Percentiles rank a stretch among this genome's conserved stretches.
phyloP scores from a whole-genome alignment of 768 basidiomycete genomes.

The Collybia sordida region DNA sequence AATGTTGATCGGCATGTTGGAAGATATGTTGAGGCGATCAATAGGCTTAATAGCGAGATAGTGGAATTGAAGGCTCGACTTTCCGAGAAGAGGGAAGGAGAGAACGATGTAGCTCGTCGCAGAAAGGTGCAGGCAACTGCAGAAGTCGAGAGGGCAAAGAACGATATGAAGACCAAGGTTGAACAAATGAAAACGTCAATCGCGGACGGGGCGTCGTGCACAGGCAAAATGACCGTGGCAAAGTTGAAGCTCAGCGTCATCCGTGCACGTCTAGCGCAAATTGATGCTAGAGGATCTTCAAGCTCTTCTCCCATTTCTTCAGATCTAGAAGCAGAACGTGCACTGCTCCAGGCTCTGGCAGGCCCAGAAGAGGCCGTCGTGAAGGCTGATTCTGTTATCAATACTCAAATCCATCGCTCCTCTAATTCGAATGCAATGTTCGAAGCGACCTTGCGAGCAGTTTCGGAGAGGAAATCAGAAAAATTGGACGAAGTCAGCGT shows the following conservation, averaged over 20 bases:
- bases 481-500: constrained; percentile 70
- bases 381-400: constrained; percentile 57
- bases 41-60: constrained; percentile 81
- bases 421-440: constrained; percentile 80
- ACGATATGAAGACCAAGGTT: constrained; percentile 68
- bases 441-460: constrained; percentile 82
- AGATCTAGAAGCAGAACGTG: constrained; percentile 73
- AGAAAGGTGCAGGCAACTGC: constrained; percentile 68
- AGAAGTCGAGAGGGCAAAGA: constrained; percentile 74
- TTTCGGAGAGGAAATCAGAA: constrained; percentile 76
- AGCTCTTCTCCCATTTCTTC: constrained; percentile 39
- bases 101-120: constrained; percentile 63
- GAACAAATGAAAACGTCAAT: constrained; percentile 73
- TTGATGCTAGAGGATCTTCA: constrained; percentile 42
- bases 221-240: constrained; percentile 70
- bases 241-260: constrained; percentile 67
- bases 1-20: constrained; percentile 95
- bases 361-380: constrained; percentile 69
- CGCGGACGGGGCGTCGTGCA: constrained; percentile 71
- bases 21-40: constrained; percentile 93
- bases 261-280: constrained; percentile 57
- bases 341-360: constrained; percentile 64
- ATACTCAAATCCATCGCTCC: constrained; percentile 61
- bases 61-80: constrained; percentile 85
- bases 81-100: constrained; percentile 63